phyloP scores from a whole-genome alignment of 169 alveolate species.

The Plasmodium knowlesi region DNA sequence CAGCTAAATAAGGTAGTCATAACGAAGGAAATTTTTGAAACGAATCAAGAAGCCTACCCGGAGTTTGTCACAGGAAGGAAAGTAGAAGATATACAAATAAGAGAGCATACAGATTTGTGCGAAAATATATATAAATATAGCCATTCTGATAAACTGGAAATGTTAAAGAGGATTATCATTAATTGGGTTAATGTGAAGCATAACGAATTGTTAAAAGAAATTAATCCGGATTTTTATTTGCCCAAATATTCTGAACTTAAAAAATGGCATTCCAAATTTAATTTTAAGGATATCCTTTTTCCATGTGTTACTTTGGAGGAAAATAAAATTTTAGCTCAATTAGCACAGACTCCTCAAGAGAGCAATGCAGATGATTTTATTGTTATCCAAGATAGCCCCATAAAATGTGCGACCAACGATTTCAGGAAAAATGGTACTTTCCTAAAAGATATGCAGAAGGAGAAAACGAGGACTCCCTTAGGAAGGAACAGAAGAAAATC shows the following conservation, averaged over 20 bases:
- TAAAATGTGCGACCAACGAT: slow-evolving; percentile 62
- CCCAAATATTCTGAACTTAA: slow-evolving; percentile 63
- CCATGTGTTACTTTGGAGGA: slow-evolving; percentile 64
- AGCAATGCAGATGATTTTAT: slow-evolving; percentile 76
- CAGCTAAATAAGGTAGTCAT: slow-evolving; percentile 66
- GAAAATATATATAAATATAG: slow-evolving; percentile 58
- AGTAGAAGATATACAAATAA: slow-evolving; percentile 73
- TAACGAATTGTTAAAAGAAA: slow-evolving; percentile 57
- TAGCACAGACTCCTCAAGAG: slow-evolving; percentile 71
- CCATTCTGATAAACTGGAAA: slow-evolving; percentile 47
- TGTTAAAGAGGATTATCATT: slow-evolving; percentile 55
- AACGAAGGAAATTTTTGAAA: slow-evolving; percentile 54
- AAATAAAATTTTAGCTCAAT: slow-evolving; percentile 51
- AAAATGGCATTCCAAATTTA: slow-evolving; percentile 72
- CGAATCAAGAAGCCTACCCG: slow-evolving; percentile 26
- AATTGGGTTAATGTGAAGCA: slow-evolving; percentile 73
- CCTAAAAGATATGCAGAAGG: slow-evolving; percentile 46
- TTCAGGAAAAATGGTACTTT: slow-evolving; percentile 24
- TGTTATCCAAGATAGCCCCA: slow-evolving; percentile 68
- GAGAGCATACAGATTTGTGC: slow-evolving; percentile 55
- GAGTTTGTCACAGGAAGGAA: slow-evolving; percentile 66
- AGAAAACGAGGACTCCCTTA: slow-evolving; percentile 73
- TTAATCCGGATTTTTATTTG: slow-evolving; percentile 52
- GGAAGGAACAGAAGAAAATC: slow-evolving; percentile 68
- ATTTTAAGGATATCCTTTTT: slow-evolving; percentile 45